Evolutionary conservation across 352 stramenopile species (phyloP).

Genomic region (Peronospora belbahrii): DNA sequence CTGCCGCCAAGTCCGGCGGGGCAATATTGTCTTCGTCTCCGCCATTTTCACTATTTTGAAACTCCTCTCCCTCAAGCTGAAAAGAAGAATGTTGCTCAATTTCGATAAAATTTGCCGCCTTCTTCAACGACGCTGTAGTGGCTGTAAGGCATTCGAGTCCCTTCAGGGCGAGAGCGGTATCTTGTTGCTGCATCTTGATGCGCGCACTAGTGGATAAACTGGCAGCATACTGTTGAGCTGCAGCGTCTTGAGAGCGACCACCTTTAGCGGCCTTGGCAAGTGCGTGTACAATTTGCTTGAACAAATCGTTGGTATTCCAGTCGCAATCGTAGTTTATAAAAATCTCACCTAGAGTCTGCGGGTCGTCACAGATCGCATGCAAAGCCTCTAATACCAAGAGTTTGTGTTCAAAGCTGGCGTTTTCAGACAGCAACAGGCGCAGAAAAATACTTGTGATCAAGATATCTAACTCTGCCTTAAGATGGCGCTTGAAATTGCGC

Average conservation of each 20-base stretch:
- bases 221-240: conserved; percentile 39
- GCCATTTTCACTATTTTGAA: conserved; percentile 32
- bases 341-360: conserved; percentile 92
- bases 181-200: conserved; percentile 64
- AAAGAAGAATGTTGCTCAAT: conserved; percentile 35
- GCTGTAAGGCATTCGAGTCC: conserved; percentile 91
- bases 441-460: conserved; percentile 99
- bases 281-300: conserved; percentile 96
- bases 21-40: conserved; percentile 39
- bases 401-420: conserved; percentile 97
- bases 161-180: conserved; percentile 68
- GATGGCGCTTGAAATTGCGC: conserved; percentile 88
- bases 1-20: conserved; percentile 17
- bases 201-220: conserved; percentile 53
- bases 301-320: conserved; percentile 94
- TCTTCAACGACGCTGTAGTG: conserved; percentile 89
- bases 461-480: conserved; percentile 98
- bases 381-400: conserved; percentile 96
- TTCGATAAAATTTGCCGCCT: conserved; percentile 77
- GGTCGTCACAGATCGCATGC: conserved; percentile 91
- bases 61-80: conserved; percentile 20
- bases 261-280: conserved; percentile 94
- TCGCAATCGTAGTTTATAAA: conserved; percentile 99
- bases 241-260: conserved; percentile 43
- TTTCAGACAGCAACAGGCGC: conserved; percentile 93